Percentiles rank a stretch among this genome's conserved stretches.
These are phyloP conservation scores for Physcomitrellopsis africana DNA, from an alignment of 225 moss, liverwort and hornwort genomes.

Conservation along the genomic window DNA sequence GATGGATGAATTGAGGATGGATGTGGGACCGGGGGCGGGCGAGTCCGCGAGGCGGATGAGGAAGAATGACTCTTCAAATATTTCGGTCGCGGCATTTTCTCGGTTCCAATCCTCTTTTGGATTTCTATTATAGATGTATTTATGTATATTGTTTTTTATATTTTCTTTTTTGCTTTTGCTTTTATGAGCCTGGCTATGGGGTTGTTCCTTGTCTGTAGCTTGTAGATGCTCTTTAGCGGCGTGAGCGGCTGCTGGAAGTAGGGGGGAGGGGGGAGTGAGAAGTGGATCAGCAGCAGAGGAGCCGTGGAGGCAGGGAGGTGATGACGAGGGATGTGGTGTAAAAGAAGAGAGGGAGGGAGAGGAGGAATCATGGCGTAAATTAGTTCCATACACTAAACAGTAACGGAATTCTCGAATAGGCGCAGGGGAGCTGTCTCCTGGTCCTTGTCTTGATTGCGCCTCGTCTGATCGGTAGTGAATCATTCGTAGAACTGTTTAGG, in stretches of 20 bases:
- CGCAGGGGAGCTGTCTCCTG: constrained; percentile 34
- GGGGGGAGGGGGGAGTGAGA: neutral
- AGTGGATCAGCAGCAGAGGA: constrained; percentile 31
- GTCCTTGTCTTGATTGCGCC: constrained; percentile 22
- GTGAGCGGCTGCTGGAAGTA: constrained; percentile 18
- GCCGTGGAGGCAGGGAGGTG: constrained; percentile 1
- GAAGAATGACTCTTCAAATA: too few relatives aligned
- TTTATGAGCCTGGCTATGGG: constrained; percentile 36
- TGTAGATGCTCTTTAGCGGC: constrained; percentile 40
- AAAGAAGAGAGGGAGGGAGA: constrained; percentile 23
- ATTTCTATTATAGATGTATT: too few relatives aligned
- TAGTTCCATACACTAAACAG: constrained; percentile 24
- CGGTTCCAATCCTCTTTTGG: too few relatives aligned
- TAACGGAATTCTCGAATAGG: constrained; percentile 44
- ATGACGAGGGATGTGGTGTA: constrained; percentile 28
- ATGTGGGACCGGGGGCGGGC: too few relatives aligned
- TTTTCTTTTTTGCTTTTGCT: neutral
- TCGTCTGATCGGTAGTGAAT: neutral
- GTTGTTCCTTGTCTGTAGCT: constrained; percentile 33
- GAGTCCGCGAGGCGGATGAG: too few relatives aligned
- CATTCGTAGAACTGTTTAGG: constrained; percentile 6
- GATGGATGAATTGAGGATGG: too few relatives aligned
- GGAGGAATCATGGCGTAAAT: constrained; percentile 26
- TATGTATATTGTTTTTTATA: too few relatives aligned
- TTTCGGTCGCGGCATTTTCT: too few relatives aligned